Percentiles rank a stretch among this genome's conserved stretches.
These are phyloP conservation scores for Aspergillus spinulosporus DNA, from an alignment of 2,329 filamentous ascomycete species.

Conservation along the genomic window DNA sequence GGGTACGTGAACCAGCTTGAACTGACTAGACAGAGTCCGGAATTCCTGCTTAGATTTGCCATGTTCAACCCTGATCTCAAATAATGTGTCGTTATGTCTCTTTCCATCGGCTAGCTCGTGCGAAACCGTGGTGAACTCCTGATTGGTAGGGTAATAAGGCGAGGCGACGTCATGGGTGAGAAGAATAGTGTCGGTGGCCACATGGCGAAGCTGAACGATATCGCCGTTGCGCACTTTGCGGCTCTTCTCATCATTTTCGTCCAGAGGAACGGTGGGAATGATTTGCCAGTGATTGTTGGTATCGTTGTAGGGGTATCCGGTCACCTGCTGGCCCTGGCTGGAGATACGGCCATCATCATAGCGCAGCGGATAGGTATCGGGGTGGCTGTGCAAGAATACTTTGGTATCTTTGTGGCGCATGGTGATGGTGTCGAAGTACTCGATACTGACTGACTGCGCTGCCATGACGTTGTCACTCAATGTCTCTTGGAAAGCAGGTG, in stretches of 20 bases:
- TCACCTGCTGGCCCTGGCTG: constrained; percentile 96
- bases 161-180: constrained; percentile 96
- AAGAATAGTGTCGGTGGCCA: constrained; percentile 81
- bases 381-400: constrained; percentile 91
- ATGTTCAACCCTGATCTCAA: constrained; percentile 86
- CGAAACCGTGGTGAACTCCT: constrained; percentile 88
- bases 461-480: constrained; percentile 93
- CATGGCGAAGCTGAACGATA: constrained; percentile 78
- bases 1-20: constrained; percentile 92
- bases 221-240: constrained; percentile 79
- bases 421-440: constrained; percentile 86
- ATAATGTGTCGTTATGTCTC: constrained; percentile 84
- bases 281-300: constrained; percentile 99
- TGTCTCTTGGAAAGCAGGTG: constrained; percentile 95
- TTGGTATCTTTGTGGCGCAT: constrained; percentile 97
- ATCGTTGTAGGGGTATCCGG: constrained; percentile 95
- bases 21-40: constrained; percentile 86
- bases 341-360: constrained; percentile 98
- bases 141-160: constrained; percentile 93
- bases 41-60: constrained; percentile 80
- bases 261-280: constrained; percentile 61
- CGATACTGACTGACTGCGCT: constrained; percentile 77
- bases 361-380: constrained; percentile 82
- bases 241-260: constrained; percentile 58
- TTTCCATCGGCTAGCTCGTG: constrained; percentile 69